These are phyloP conservation scores for Leccinum subtestaceum DNA, from an alignment of 768 basidiomycete genomes.

Conservation along the genomic window DNA sequence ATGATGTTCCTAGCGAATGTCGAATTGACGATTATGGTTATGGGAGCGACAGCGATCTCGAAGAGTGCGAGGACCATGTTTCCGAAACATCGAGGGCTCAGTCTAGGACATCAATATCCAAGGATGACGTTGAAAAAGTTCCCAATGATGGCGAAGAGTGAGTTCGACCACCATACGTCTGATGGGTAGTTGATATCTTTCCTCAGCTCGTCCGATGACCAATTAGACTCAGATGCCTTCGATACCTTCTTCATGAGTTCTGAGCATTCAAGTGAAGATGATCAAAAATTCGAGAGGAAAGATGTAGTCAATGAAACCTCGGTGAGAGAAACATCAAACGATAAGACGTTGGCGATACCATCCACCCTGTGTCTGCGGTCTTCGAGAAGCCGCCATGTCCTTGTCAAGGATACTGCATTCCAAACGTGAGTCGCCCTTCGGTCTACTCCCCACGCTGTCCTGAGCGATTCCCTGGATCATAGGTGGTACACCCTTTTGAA, in stretches of 20 bases:
- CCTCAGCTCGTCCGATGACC: background rate
- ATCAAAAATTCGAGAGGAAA: background rate
- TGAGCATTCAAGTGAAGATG: background rate
- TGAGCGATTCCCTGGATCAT: background rate
- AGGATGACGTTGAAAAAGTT: too few species aligned
- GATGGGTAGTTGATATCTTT: too few species aligned
- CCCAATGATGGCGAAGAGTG: too few species aligned
- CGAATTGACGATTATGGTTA: background rate
- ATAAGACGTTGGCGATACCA: background rate
- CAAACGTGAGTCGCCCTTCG: background rate
- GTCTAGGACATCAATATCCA: too few species aligned
- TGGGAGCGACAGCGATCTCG: background rate
- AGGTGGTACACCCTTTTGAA: background rate
- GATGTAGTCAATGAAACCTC: background rate
- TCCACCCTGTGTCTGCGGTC: background rate
- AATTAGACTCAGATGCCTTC: background rate
- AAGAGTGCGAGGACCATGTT: background rate
- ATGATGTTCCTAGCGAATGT: background rate
- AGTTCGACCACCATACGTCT: too few species aligned
- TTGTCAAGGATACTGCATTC: background rate
- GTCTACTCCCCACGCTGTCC: background rate
- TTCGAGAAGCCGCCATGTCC: background rate
- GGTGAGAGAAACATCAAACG: background rate
- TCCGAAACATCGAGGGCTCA: background rate
- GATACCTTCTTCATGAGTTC: background rate